Conservation (phyloP, 306 rosid genomes). For the Cicer chorassanicum region DNA sequence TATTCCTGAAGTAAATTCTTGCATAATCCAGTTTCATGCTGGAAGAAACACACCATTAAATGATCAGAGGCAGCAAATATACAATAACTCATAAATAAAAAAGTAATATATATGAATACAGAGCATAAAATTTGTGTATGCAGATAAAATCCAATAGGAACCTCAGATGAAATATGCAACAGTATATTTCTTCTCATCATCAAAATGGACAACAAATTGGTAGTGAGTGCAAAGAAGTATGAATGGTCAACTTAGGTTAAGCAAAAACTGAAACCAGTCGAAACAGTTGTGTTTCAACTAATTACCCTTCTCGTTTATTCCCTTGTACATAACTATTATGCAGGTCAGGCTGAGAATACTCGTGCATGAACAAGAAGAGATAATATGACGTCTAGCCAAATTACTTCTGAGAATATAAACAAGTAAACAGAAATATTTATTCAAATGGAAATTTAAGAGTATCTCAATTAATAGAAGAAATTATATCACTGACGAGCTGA, state of each 20-base stretch:
- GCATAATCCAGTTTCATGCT: slow-evolving; percentile 98
- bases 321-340: not conserved
- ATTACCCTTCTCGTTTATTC: slow-evolving; percentile 2
- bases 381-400: not conserved
- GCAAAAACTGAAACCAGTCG: not conserved
- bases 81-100: slow-evolving; percentile 24
- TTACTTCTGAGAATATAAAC: not conserved
- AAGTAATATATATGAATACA: slow-evolving; percentile 13
- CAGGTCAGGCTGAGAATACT: not conserved
- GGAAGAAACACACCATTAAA: slow-evolving; percentile 46
- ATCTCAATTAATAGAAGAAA: not conserved
- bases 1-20: slow-evolving; percentile 98
- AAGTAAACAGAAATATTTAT: slow-evolving; percentile 14
- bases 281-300: slow-evolving; percentile 8
- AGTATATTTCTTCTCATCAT: slow-evolving; percentile 18
- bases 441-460: not conserved
- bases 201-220: slow-evolving; percentile 35
- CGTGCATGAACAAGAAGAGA: slow-evolving; percentile 14
- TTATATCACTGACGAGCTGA: slow-evolving; percentile 7
- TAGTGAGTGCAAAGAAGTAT: not conserved
- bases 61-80: slow-evolving; percentile 40
- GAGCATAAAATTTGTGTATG: not conserved
- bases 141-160: slow-evolving; percentile 37
- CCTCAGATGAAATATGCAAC: slow-evolving; percentile 26
- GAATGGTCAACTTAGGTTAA: not conserved